A percentile compares a stretch with the other conserved stretches of the same genome.
These are phyloP conservation scores for Botryotinia convoluta DNA, from an alignment of 2,329 filamentous ascomycete species.

Conservation along the genomic window DNA sequence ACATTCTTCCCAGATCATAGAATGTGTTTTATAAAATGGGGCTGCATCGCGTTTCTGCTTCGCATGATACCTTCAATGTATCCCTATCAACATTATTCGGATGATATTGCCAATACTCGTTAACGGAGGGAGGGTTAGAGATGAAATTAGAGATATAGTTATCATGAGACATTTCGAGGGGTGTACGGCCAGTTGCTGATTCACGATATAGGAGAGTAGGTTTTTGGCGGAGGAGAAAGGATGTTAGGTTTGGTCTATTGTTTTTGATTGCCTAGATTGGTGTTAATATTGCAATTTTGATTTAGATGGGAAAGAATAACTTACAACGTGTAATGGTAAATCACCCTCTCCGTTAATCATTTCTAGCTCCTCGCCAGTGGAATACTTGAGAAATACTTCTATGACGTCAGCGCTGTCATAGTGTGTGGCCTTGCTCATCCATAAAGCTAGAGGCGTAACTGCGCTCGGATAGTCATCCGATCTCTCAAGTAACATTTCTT, in stretches of 20 bases:
- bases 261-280: slow-evolving; percentile 39
- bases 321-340: slow-evolving; percentile 59
- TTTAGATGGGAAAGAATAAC: slow-evolving; percentile 38
- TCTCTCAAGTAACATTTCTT: slow-evolving; percentile 58
- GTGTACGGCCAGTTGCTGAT: slow-evolving; percentile 73
- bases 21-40: not conserved
- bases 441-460: slow-evolving; percentile 62
- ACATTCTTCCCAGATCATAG: slow-evolving; percentile 15
- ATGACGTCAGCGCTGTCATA: slow-evolving; percentile 33
- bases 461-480: slow-evolving; percentile 51
- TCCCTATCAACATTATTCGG: not conserved
- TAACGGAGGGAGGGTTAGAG: slow-evolving; percentile 16
- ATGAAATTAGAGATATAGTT: slow-evolving; percentile 43
- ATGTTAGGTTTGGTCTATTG: slow-evolving; percentile 25
- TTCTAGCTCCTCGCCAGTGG: slow-evolving; percentile 54
- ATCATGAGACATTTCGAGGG: slow-evolving; percentile 64
- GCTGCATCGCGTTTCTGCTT: not conserved
- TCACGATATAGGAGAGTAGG: slow-evolving; percentile 59
- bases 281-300: slow-evolving; percentile 39
- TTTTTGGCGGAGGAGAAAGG: slow-evolving; percentile 30
- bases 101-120: slow-evolving; percentile 33
- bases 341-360: slow-evolving; percentile 64
- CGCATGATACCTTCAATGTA: not conserved
- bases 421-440: slow-evolving; percentile 41
- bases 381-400: slow-evolving; percentile 52